Evolutionary conservation across 306 rosid species (phyloP), one percentile per base, ranked within the genome.

Genomic region (Heteromeles arbutifolia): DNA sequence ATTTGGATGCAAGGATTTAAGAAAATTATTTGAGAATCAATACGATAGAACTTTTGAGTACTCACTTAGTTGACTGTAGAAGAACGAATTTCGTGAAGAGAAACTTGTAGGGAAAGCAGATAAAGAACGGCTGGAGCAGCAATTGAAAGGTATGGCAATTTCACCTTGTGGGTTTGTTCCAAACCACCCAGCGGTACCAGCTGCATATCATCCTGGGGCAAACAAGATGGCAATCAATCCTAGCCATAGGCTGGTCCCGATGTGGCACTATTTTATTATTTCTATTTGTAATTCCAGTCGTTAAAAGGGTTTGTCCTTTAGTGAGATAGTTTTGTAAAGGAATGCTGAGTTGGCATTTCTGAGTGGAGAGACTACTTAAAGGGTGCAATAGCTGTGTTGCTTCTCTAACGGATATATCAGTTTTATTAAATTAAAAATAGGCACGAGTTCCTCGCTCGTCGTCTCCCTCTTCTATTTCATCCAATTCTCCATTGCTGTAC

Each of bases 221-320:
- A 85, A 84, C 80, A 95, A 95, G 90, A 89, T 92, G 96, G 88
- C 96, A 65, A 85, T 90, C 34, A 92, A 79, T 78, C 97, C 97
- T 15, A 79, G 96, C 76, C 90, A 90, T 78, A 91, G 97, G 37
- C 79, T 88, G 50, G 73, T 89, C 58, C 97, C 97, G 19, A 90
- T 92, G 97, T 95, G 97, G 97, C 96, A 90, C 61, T 92, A 8
- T 32, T 32, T 32, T 32, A 5, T 1, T 32, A 32, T 32, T 32
- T 32, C 37, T 32, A 32, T 32, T 32, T 32, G 8, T 32, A 32
- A 32, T 32, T 32, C 1, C 8, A 32, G 37, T 5, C 2, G 37
- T 32, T 32, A 32, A 32, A 32, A 32, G 37, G 37, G 7, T 5
- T 32, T 32, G 37, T 32, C 37, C 7, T 6, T 32, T 32, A 32